These are phyloP conservation scores for Tarenaya hassleriana DNA, from an alignment of 345 rosid genomes.

Conservation along the genomic window DNA sequence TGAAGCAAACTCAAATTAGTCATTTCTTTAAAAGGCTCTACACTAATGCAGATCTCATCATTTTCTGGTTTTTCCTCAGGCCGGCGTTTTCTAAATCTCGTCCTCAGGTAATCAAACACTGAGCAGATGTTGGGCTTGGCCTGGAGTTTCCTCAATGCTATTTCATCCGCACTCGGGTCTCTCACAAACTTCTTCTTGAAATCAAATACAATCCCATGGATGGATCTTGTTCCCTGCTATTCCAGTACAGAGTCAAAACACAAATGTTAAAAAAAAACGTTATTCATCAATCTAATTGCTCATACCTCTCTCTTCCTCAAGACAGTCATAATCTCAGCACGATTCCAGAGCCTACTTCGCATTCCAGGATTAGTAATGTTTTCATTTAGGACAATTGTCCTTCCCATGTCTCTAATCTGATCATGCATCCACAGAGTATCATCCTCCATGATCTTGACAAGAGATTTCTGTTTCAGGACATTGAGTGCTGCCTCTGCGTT, in stretches of 20 bases:
- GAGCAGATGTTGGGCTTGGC: constrained; percentile 7
- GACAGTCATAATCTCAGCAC: constrained; percentile 35
- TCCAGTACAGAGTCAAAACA: constrained; percentile 1
- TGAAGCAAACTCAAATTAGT: constrained; percentile 53
- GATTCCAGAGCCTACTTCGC: constrained; percentile 66
- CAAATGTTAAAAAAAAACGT: background rate
- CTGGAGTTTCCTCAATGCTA: constrained; percentile 6
- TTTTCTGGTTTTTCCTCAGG: constrained; percentile 14
- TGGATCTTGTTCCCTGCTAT: constrained; percentile 39
- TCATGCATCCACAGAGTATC: constrained; percentile 63
- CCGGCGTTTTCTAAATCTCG: constrained; percentile 5
- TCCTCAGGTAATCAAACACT: constrained; percentile 18
- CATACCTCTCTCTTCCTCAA: constrained; percentile 40
- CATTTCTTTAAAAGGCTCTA: constrained; percentile 43
- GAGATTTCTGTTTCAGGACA: constrained; percentile 46
- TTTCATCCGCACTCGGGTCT: constrained; percentile 12
- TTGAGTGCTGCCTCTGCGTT: constrained; percentile 39
- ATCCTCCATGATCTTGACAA: constrained; percentile 34
- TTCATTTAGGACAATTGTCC: constrained; percentile 39
- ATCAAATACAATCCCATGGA: constrained; percentile 44
- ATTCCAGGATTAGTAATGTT: constrained; percentile 24
- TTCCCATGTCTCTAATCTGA: constrained; percentile 74
- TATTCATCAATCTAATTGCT: background rate
- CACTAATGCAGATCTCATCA: constrained; percentile 24
- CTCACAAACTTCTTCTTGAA: constrained; percentile 15